These are phyloP conservation scores for Rhizoctonia solani DNA, from an alignment of 1,284 basidiomycete species.

Conservation along the genomic window DNA sequence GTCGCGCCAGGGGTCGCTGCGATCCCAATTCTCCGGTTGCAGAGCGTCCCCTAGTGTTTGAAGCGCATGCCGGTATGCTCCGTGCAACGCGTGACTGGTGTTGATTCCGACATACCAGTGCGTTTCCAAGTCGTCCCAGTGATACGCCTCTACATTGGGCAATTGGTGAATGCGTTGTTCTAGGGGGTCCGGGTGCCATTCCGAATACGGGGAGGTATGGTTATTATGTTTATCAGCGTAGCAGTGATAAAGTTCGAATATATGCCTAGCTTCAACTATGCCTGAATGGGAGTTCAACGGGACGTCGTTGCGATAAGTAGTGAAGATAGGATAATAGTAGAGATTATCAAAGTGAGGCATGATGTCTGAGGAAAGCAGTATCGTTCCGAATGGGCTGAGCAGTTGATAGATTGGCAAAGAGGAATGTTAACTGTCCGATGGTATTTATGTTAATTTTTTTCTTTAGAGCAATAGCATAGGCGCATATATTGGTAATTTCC, in stretches of 20 bases:
- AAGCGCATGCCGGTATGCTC: not conserved
- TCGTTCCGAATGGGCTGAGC: not conserved
- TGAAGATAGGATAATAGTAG: not conserved
- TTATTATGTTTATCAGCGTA: not conserved
- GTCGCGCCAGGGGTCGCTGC: not conserved
- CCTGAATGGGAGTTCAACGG: not conserved
- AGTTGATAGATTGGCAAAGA: too few species aligned
- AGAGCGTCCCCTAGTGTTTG: not conserved
- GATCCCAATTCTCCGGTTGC: not conserved
- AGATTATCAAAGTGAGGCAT: not conserved
- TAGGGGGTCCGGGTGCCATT: not conserved
- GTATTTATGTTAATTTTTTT: too few species aligned
- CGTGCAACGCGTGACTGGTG: not conserved
- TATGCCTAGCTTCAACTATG: not conserved
- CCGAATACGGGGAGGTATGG: not conserved
- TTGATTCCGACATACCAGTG: not conserved
- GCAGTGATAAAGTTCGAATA: not conserved
- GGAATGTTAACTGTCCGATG: too few species aligned
- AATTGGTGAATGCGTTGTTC: not conserved
- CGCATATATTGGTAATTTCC: not conserved
- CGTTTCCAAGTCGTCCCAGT: not conserved
- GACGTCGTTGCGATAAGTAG: not conserved
- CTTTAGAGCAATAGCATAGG: not conserved
- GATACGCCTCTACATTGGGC: not conserved
- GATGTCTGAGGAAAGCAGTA: not conserved